These are phyloP conservation scores for Rhizopogon salebrosus DNA, from an alignment of 768 basidiomycete species.

Conservation along the genomic window DNA sequence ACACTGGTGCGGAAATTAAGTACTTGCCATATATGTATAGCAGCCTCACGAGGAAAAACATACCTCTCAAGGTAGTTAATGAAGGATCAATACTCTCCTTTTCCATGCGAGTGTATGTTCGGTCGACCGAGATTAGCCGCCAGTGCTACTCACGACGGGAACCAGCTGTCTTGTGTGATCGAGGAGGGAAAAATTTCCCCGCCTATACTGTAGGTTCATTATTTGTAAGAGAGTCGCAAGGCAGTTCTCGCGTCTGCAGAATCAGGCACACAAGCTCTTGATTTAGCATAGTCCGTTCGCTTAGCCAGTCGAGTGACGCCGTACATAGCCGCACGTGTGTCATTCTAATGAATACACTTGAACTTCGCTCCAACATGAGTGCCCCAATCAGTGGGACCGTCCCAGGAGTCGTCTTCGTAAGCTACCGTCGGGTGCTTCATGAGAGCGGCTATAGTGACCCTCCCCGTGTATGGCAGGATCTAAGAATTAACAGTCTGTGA, in stretches of 20 bases:
- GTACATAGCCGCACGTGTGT: neutral
- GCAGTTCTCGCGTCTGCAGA: no score
- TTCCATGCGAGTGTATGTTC: neutral
- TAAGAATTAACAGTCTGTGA: neutral
- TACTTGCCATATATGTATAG: neutral
- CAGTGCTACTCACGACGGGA: neutral
- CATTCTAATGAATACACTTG: neutral
- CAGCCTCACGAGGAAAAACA: neutral
- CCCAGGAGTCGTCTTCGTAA: neutral
- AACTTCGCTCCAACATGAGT: neutral
- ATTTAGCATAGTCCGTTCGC: no score
- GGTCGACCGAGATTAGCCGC: neutral
- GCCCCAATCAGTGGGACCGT: neutral
- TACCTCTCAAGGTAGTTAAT: neutral
- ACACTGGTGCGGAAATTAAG: neutral
- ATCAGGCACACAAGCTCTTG: no score
- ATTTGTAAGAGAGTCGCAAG: neutral
- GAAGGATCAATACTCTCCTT: neutral
- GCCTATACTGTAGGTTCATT: neutral
- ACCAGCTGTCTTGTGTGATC: neutral
- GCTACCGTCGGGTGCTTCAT: neutral
- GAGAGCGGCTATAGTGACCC: neutral
- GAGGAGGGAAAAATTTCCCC: neutral
- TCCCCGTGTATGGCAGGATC: neutral
- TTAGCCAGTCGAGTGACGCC: no score